These are phyloP conservation scores for Acer yangbiense DNA, from an alignment of 345 rosid genomes.

Conservation along the genomic window DNA sequence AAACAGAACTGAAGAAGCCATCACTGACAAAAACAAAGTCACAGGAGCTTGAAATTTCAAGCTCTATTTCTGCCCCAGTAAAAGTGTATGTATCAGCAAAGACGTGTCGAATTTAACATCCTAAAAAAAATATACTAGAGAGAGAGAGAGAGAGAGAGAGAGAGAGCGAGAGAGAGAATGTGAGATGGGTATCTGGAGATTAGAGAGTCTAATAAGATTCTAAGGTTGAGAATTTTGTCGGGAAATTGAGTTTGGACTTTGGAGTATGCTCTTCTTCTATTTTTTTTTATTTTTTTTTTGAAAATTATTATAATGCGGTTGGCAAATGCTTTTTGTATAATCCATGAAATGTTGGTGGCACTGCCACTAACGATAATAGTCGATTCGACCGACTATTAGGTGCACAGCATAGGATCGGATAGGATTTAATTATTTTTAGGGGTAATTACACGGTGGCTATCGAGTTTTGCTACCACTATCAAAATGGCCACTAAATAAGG, in stretches of 20 bases:
- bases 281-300: no score
- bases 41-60: neutral
- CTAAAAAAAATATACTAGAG: neutral
- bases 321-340: neutral
- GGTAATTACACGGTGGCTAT: no score
- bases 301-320: neutral
- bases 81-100: neutral
- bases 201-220: slow-evolving; percentile 12
- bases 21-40: slow-evolving; percentile 17
- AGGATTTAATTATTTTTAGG: no score
- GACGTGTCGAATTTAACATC: neutral
- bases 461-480: no score
- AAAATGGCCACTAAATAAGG: no score
- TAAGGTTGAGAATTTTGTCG: slow-evolving; percentile 17
- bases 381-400: neutral
- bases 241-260: neutral
- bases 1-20: slow-evolving; percentile 78
- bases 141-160: no score
- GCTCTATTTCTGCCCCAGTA: neutral
- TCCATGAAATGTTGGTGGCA: slow-evolving; percentile 2
- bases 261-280: no score
- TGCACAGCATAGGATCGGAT: no score
- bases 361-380: neutral
- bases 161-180: neutral
- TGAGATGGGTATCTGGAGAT: slow-evolving; percentile 10